Evolutionary conservation across 1,284 basidiomycete genomes (phyloP), one percentile per base, ranked within the genome.

Genomic region (Phellopilus nigrolimitatus): DNA sequence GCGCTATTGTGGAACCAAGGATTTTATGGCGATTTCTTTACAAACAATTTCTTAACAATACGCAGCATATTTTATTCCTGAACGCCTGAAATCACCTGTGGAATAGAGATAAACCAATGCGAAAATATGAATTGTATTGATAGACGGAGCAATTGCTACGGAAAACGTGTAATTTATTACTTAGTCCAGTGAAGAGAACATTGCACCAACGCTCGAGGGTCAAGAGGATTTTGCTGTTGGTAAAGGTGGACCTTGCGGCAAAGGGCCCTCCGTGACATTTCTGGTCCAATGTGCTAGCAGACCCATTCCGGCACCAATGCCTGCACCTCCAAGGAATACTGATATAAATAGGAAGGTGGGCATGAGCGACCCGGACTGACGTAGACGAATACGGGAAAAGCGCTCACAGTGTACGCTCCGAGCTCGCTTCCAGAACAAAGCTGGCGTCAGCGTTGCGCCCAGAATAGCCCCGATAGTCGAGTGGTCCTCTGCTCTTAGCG

Each of bases 381-480:
- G 15, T 17, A 41, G 34, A 17, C 21, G 12, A 17, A 5, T 25
- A 28, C 19, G 15, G 21, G 12, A 36, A 8, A n/a, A 36, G 21
- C n/a, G 40, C 54, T 44, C 38, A 56, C 54, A 38, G 33, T 56
- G 54, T 21, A 56, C 25, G 8, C 27, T 15, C 15, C 46, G 36
- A 9, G 54, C 54, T 21, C 50, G 49, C 25, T 56, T 56, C 54
- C 54, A 56, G 40, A 56, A 50, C 5, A 56, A n/a, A 3, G 54
- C 54, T 19, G 54, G 49, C 12, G 44, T 53, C 27, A 56, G 37
- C 25, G 38, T 27, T 6, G 38, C 49, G 33, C 54, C 54, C 12
- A 56, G 39, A 22, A 56, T 27, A 31, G 49, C 49, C 6, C 54
- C 54, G n/a, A 56, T 56, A 13, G 50, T 56, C 27, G 54, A 56